A percentile compares a stretch with the other conserved stretches of the same genome.
These are phyloP conservation scores for Aegilops bicornis DNA, from an alignment of 176 grass and related monocot genomes.

Conservation along the genomic window DNA sequence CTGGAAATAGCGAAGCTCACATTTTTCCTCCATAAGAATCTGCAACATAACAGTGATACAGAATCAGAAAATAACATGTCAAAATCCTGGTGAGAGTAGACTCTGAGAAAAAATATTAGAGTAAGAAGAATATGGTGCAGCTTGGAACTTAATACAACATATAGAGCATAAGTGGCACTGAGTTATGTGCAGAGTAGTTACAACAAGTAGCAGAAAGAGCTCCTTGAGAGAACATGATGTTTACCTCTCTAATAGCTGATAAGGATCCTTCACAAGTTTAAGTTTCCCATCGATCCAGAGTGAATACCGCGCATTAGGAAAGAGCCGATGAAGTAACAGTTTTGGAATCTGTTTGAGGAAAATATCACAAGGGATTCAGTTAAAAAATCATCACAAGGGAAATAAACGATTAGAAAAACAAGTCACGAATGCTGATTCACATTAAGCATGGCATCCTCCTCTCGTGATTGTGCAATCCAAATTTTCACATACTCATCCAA, in stretches of 20 bases:
- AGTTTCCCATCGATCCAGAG: constrained; percentile 99
- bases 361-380: not conserved
- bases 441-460: constrained; percentile 9
- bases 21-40: constrained; percentile 97
- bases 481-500: constrained; percentile 10
- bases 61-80: constrained; percentile 19
- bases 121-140: not conserved
- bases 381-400: not conserved
- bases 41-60: constrained; percentile 34
- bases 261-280: constrained; percentile 88
- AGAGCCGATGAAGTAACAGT: constrained; percentile 93
- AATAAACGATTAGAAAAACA: constrained; percentile 26
- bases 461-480: not conserved
- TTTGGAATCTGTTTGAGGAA: constrained; percentile 75
- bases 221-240: not conserved
- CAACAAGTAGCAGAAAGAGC: constrained; percentile 13
- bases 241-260: constrained; percentile 95
- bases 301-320: constrained; percentile 80
- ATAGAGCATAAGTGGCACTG: constrained; percentile 2
- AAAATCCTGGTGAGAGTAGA: not conserved
- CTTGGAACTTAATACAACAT: constrained; percentile 1
- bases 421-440: not conserved
- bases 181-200: constrained; percentile 27
- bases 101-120: not conserved
- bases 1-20: constrained; percentile 88